Evolutionary conservation across 2,329 filamentous ascomycete species (phyloP), one percentile per base, ranked within the genome.

Genomic region (Colletotrichum orchidophilum): DNA sequence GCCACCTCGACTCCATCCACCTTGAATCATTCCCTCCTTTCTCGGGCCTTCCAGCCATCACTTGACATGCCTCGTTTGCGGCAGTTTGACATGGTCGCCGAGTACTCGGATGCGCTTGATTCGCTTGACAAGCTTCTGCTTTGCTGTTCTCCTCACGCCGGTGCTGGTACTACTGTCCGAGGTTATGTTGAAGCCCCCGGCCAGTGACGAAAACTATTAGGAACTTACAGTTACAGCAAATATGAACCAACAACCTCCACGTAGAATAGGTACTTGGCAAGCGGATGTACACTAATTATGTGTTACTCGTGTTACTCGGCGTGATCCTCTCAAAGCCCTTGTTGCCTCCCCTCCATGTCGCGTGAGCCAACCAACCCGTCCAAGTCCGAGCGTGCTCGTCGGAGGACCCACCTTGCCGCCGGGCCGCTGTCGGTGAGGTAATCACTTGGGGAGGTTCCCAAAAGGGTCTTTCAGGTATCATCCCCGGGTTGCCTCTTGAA

Each of bases 381-480:
- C 60, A 26, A 50, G 49, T 55, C 55, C 55, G 49, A 66, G 63
- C 26, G 50, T 27, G 24, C n/a, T 24, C 57, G 18, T 68, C 68
- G 58, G 68, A 50, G 58, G 53, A 24, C 58, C 68, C 68, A 59
- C 64, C 55, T 46, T 69, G 58, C 69, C 65, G 69, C 69, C 59
- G 64, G 59, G 64, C 68, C 68, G 68, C 65, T 71, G 64, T 71
- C 65, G 69, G 69, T 71, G 64, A 71, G 64, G 69, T 71, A 69
- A 71, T 71, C 53, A 33, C 27, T 53, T 71, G 69, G 69, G 58
- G 57, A 55, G 39, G 27, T 69, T 71, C 69, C 69, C 53, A 71
- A 71, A 63, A 58, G 66, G 69, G 69, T 63, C 69, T 69, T 71
- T 71, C 65, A 63, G 69, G 69, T 71, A 71, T 71, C 59, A 69